A percentile compares a stretch with the other conserved stretches of the same genome.
phyloP scores from a whole-genome alignment of 192 early-diverging fungal genomes.

The Phlyctochytrium bullatum region DNA sequence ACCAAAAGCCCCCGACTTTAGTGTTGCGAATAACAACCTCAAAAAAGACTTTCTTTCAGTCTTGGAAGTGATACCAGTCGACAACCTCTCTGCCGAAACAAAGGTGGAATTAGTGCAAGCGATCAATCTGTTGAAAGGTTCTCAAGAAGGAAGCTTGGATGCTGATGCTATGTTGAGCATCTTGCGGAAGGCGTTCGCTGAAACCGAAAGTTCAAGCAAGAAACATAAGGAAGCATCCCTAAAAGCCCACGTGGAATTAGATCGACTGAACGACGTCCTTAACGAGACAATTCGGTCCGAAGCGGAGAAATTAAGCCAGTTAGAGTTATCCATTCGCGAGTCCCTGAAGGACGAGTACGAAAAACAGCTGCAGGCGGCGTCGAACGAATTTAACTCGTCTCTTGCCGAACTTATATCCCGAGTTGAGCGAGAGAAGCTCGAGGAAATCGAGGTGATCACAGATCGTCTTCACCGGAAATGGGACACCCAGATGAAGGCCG shows the following conservation, averaged over 20 bases:
- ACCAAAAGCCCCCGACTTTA: neutral
- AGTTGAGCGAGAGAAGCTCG: constrained; percentile 4
- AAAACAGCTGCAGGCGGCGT: neutral
- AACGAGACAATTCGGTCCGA: constrained; percentile 10
- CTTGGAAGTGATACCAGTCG: neutral
- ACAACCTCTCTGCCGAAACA: neutral
- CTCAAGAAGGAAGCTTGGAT: neutral
- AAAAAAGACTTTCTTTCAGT: neutral
- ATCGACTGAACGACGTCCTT: constrained; percentile 7
- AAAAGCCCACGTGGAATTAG: constrained; percentile 2
- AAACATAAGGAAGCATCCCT: constrained; percentile 1
- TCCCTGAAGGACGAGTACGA: constrained; percentile 1
- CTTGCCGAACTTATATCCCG: neutral
- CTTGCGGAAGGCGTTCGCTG: neutral
- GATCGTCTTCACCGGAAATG: constrained; percentile 51
- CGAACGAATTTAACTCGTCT: neutral
- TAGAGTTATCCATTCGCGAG: neutral
- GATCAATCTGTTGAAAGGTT: neutral
- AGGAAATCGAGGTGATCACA: neutral
- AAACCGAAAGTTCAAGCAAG: too few species aligned
- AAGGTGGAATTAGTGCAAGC: neutral
- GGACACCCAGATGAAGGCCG: constrained; percentile 69
- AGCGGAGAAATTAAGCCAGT: neutral
- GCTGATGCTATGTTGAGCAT: neutral
- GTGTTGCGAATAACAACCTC: neutral